Conservation (phyloP, 2,329 filamentous ascomycete species). For the Clonostachys chloroleuca region DNA sequence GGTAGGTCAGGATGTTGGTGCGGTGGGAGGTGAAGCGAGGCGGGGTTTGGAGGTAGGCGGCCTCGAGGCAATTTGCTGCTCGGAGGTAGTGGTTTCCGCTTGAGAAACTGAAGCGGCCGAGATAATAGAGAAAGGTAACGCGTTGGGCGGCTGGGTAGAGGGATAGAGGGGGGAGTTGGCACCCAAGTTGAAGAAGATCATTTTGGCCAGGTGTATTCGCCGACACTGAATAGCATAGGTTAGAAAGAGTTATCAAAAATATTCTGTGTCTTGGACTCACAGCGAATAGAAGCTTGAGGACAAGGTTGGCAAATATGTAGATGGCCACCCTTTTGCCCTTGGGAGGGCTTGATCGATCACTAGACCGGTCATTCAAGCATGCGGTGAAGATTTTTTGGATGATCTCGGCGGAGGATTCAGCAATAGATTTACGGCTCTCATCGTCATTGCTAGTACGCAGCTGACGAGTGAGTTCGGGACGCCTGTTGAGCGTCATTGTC, state of each 20-base stretch:
- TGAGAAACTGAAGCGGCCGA: conserved; percentile 84
- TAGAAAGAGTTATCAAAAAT: not conserved
- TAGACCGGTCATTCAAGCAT: conserved; percentile 76
- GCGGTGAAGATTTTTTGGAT: conserved; percentile 89
- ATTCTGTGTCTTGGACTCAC: conserved; percentile 33
- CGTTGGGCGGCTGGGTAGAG: conserved; percentile 83
- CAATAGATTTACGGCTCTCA: conserved; percentile 70
- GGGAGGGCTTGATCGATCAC: conserved; percentile 61
- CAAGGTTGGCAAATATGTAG: conserved; percentile 88
- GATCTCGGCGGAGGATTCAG: conserved; percentile 83
- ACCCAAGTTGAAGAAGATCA: conserved; percentile 85
- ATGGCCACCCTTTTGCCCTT: conserved; percentile 85
- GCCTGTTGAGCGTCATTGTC: conserved; percentile 78
- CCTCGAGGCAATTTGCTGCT: conserved; percentile 69
- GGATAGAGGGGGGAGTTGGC: conserved; percentile 76
- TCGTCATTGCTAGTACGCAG: conserved; percentile 48
- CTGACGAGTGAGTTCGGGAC: conserved; percentile 70
- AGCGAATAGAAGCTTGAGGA: conserved; percentile 82
- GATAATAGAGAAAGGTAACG: conserved; percentile 91
- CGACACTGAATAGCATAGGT: conserved; percentile 50
- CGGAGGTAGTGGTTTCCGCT: conserved; percentile 81
- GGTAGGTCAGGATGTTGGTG: conserved; percentile 74
- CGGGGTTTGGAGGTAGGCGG: conserved; percentile 71
- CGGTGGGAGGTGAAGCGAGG: conserved; percentile 65
- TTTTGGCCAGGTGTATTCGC: conserved; percentile 78